Conservation (phyloP, 139 green algal genomes). For the Chlorella sp. region DNA sequence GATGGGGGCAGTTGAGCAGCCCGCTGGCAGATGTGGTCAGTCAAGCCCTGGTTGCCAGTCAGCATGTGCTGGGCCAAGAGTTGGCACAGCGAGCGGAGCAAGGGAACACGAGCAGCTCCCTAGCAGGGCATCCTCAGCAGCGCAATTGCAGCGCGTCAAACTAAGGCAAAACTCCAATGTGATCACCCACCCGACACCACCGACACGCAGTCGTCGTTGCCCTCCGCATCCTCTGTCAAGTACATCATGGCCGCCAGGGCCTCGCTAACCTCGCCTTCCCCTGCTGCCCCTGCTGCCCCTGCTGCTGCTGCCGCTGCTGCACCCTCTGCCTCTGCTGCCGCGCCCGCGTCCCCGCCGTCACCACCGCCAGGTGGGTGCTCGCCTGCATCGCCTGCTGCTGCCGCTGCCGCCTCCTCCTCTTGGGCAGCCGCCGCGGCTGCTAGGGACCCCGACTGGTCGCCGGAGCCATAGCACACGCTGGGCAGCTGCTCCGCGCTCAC, state of each 20-base stretch:
- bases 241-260: constrained; percentile 35
- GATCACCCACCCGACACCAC: constrained; percentile 35
- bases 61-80: neutral
- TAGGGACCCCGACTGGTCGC: neutral
- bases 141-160: neutral
- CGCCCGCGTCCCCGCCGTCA: neutral
- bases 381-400: neutral
- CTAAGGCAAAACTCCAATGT: too few relatives aligned
- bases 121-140: neutral
- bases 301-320: neutral
- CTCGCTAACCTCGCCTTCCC: neutral
- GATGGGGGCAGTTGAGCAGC: neutral
- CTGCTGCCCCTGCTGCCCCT: neutral
- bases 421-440: neutral
- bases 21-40: neutral
- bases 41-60: neutral
- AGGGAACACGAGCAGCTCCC: neutral
- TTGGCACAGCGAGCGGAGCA: too few relatives aligned
- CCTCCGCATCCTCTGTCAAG: constrained; percentile 33
- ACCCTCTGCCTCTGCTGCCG: neutral
- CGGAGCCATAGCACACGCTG: too few relatives aligned
- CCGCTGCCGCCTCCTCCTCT: neutral
- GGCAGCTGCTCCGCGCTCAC: neutral
- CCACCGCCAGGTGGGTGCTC: neutral
- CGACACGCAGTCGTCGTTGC: constrained; percentile 34